A percentile compares a stretch with the other conserved stretches of the same genome.
These are phyloP conservation scores for Pleurotus eryngii DNA, from an alignment of 768 basidiomycete genomes.

Conservation along the genomic window DNA sequence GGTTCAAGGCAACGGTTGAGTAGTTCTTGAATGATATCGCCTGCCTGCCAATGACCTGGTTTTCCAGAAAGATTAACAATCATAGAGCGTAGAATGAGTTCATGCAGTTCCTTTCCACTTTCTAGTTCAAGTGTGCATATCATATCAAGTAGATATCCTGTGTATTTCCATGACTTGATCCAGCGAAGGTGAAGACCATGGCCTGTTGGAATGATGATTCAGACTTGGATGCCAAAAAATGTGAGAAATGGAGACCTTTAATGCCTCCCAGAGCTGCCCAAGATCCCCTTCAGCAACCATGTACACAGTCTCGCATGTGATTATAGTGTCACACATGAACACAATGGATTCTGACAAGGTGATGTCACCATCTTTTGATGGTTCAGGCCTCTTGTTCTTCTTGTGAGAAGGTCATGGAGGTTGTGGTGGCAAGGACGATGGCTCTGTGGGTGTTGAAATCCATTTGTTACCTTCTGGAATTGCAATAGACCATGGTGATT, in stretches of 20 bases:
- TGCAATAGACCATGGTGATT: conserved; percentile 1
- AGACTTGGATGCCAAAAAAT: neutral
- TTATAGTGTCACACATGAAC: conserved; percentile 20
- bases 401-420: too few species aligned
- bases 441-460: neutral
- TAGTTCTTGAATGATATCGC: conserved; percentile 31
- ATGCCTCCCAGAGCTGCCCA: conserved; percentile 26
- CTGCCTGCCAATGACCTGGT: conserved; percentile 17
- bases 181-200: conserved; percentile 30
- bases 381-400: too few species aligned
- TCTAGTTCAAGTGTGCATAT: conserved; percentile 26
- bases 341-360: conserved; percentile 21
- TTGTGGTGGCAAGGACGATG: too few species aligned
- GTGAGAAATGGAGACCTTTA: conserved; percentile 21
- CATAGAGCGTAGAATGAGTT: conserved; percentile 20
- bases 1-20: conserved; percentile 29
- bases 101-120: conserved; percentile 15
- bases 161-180: conserved; percentile 29
- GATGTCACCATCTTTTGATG: conserved; percentile 14
- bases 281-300: conserved; percentile 28
- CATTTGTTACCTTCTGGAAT: conserved; percentile 6
- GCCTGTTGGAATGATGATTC: conserved; percentile 8
- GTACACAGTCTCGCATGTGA: conserved; percentile 22
- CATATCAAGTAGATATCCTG: conserved; percentile 28
- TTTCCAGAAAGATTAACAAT: conserved; percentile 26